Conservation (phyloP, 1,139 yeast species). For the Suhomyces bolitotheri region DNA sequence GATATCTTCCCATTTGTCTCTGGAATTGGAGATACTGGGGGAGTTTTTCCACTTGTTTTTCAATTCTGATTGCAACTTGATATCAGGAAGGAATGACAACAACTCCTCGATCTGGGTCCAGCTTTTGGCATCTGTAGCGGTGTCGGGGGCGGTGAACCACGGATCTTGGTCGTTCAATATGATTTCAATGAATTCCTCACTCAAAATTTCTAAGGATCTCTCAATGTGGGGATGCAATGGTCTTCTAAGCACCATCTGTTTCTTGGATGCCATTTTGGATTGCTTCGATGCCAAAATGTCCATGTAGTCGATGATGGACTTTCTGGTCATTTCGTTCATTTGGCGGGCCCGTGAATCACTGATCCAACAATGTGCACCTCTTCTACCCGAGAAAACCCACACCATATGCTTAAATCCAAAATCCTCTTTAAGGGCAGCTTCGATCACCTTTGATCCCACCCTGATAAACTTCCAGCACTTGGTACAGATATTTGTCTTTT, state of each 20-base stretch:
- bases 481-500: constrained; percentile 77
- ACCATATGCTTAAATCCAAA: constrained; percentile 84
- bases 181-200: constrained; percentile 60
- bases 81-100: constrained; percentile 63
- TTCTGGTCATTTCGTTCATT: constrained; percentile 70
- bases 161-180: constrained; percentile 85
- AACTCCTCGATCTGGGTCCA: constrained; percentile 53
- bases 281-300: constrained; percentile 66
- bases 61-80: constrained; percentile 54
- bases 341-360: constrained; percentile 81
- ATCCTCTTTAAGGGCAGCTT: constrained; percentile 72
- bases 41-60: constrained; percentile 45
- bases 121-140: constrained; percentile 40
- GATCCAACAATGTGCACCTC: constrained; percentile 99
- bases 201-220: constrained; percentile 70
- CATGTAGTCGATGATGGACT: constrained; percentile 79
- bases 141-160: constrained; percentile 44
- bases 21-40: constrained; percentile 31
- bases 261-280: constrained; percentile 35
- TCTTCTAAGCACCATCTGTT: constrained; percentile 56
- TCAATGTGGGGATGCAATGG: constrained; percentile 90
- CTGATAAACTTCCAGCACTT: constrained; percentile 95
- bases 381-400: constrained; percentile 98
- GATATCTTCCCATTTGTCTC: constrained; percentile 80
- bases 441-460: constrained; percentile 79